Evolutionary conservation across 768 basidiomycete genomes (phyloP), one percentile per base, ranked within the genome.

Genomic region (Pholiota conissans): DNA sequence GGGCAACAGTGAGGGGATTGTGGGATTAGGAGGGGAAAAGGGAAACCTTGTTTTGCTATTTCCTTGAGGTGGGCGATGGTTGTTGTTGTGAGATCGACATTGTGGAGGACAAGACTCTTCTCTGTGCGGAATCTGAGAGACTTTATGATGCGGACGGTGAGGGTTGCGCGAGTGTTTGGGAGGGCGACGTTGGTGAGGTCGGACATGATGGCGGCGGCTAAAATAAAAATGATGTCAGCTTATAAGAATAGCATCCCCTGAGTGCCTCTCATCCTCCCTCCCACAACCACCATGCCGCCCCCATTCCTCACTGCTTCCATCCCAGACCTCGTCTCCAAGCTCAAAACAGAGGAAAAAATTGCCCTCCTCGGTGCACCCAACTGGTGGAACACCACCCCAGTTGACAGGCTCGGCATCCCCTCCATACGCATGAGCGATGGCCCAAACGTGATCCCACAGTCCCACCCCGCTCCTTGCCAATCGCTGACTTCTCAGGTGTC

Each of bases 141-240:
- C 70, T 99, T 99, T 76, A 99, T 92, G 60, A 98, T 81, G 29
- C 96, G 87, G 49, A 98, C 72, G 6, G 96, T 98, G 56, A 98
- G 74, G 4, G 93, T 94, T 20, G 93, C 93, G 59, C 85, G 79
- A 2, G 89, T 87, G 63, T 75, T 80, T 9, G 93, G 89, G 2
- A 81, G 77, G 27, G 84, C 77, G 52, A 81, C 75, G 73, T 89
- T 94, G 40, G 87, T 86, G 39, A 86, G 77, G n/a, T n/a, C n/a
- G n/a, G n/a, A n/a, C n/a, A n/a, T n/a, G 30, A 73, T 64, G 55
- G 80, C 76, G 49, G 35, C 34, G 62, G 74, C 73, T 56, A 68
- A 40, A 40, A 54, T 18, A 18, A 45, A 34, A 26, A 20, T 35
- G 40, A 20, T 35, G 40, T 54, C 52, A 45, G 37, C 40, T 40